Evolutionary conservation across 2,329 filamentous ascomycete genomes (phyloP), one percentile per base, ranked within the genome.

Genomic region (Aspergillus udagawae): DNA sequence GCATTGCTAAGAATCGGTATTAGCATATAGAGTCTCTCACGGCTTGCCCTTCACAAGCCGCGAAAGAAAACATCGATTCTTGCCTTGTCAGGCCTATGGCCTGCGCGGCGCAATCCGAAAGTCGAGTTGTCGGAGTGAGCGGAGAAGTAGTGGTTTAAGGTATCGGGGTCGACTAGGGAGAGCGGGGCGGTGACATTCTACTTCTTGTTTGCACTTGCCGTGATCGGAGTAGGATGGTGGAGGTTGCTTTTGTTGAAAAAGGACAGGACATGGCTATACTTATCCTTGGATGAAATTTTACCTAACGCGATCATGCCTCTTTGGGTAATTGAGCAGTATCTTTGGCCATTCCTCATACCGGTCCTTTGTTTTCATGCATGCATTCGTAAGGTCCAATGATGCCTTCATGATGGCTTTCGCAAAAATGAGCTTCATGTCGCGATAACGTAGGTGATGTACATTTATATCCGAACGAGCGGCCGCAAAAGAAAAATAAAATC

Each of bases 61-160:
- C 60, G 58, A 57, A 57, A 58, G 28, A 42, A 57, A 20, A 25
- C 44, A 53, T 66, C 63, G 62, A 64, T 64, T 67, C 60, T 61
- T 44, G 38, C 49, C 50, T 49, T 55, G 49, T 44, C 54, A 53
- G 57, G 55, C 42, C 17, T 5, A 10, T 17, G 44, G 44, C 21
- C 12, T 25, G 12, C 20, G 6, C 5, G 44, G 23, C 21, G 23
- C 44, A 23, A 27, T 14, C 23, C 23, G 44, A 21, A 47, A 47
- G 23, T 47, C 21, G 44, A 23, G 21, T 44, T n/a, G 41, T 44
- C 41, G 8, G 41, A 23, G 41, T 20, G 32, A 21, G 10, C 38
- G 56, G 41, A 49, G 42, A 44, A 42, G 28, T 45, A 12, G 9
- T 21, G 50, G 56, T 51, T 27, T 47, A 32, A 29, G 41, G 38